Conservation (phyloP, 441 rosid genomes). For the Erysimum cheiri region DNA sequence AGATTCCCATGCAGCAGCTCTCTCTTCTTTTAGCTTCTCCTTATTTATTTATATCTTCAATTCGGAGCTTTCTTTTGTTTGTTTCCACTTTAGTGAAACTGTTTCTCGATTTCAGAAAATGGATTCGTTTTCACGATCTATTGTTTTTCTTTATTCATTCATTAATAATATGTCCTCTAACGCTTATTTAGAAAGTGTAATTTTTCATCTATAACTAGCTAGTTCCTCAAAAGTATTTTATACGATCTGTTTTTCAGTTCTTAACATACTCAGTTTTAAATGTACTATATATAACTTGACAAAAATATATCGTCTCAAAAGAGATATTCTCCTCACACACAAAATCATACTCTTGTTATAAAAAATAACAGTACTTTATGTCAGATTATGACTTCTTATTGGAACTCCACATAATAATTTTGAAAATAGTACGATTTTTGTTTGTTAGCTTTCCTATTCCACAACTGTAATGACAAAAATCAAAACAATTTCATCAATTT, state of each 20-base stretch:
- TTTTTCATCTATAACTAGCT: slow-evolving; percentile 1
- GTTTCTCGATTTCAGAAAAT: slow-evolving; percentile 18
- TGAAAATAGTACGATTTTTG: background rate
- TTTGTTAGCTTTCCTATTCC: background rate
- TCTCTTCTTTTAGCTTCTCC: slow-evolving; percentile 22
- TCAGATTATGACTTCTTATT: background rate
- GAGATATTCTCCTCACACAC: background rate
- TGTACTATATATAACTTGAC: background rate
- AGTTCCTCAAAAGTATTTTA: slow-evolving; percentile 7
- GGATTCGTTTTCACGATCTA: slow-evolving; percentile 29
- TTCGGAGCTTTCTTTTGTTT: slow-evolving; percentile 35
- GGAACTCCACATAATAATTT: background rate
- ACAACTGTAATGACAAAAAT: background rate
- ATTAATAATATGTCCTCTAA: background rate
- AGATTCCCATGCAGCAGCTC: slow-evolving; percentile 47
- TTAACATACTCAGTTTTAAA: background rate
- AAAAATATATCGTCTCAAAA: background rate
- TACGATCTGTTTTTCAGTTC: background rate
- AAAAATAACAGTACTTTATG: too few relatives aligned
- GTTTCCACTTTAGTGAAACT: slow-evolving; percentile 32
- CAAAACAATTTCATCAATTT: background rate
- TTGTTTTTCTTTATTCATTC: slow-evolving; percentile 1
- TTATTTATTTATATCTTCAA: background rate
- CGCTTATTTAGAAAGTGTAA: background rate
- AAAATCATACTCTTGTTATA: background rate